Conservation (phyloP, 1,139 yeast genomes). For the Casaregolazyma lundiana region DNA sequence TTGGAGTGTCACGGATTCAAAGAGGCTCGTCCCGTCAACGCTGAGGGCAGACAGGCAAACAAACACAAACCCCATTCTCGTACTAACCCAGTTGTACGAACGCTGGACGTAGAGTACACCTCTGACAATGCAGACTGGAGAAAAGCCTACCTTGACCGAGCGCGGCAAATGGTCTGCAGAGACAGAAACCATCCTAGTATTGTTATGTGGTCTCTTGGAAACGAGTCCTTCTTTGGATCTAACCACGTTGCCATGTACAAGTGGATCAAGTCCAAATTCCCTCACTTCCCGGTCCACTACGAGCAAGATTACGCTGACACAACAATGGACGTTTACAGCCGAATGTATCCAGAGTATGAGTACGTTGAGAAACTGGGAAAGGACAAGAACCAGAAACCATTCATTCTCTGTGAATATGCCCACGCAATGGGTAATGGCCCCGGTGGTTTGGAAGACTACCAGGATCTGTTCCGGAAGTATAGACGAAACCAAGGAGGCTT, state of each 20-base stretch:
- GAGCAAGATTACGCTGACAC: constrained; percentile 29
- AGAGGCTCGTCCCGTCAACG: constrained; percentile 8
- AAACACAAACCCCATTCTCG: constrained; percentile 11
- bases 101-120: constrained; percentile 22
- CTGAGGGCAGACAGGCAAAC: constrained; percentile 7
- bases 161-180: constrained; percentile 31
- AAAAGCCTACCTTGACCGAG: constrained; percentile 35
- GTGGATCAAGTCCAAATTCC: constrained; percentile 27
- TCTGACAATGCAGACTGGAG: constrained; percentile 34
- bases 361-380: constrained; percentile 25
- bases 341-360: constrained; percentile 34
- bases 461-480: constrained; percentile 32
- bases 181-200: constrained; percentile 36
- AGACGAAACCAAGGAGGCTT: constrained; percentile 36
- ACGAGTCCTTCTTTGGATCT: constrained; percentile 36
- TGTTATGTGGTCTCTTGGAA: constrained; percentile 39
- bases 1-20: constrained; percentile 38
- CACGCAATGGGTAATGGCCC: constrained; percentile 42
- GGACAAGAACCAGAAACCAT: constrained; percentile 28
- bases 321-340: constrained; percentile 33
- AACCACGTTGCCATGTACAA: constrained; percentile 34
- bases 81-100: constrained; percentile 17
- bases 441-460: constrained; percentile 34
- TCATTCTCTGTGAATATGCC: constrained; percentile 36
- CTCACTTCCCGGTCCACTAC: constrained; percentile 36